phyloP scores from a whole-genome alignment of 2,329 filamentous ascomycete genomes.

The Neophaeococcomyces mojaviensis region DNA sequence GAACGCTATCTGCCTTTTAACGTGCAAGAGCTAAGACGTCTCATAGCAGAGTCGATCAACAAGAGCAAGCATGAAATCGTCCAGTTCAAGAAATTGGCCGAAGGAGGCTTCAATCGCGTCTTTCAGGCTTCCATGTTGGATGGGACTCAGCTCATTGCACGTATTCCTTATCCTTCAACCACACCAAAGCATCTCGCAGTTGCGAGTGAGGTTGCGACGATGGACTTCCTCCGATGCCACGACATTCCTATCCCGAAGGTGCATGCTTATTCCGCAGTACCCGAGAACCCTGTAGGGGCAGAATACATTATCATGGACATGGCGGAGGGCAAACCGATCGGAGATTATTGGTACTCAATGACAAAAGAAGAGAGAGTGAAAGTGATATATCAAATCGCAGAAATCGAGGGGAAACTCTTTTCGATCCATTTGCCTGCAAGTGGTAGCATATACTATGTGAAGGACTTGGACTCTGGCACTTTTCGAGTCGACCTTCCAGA shows the following conservation, averaged over 20 bases:
- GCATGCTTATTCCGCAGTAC: slow-evolving; percentile 28
- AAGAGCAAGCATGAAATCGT: slow-evolving; percentile 8
- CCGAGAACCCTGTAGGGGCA: slow-evolving; percentile 31
- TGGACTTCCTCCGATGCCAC: slow-evolving; percentile 28
- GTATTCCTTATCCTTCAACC: slow-evolving; percentile 19
- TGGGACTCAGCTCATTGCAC: slow-evolving; percentile 21
- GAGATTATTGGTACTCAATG: slow-evolving; percentile 28
- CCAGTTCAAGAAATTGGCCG: slow-evolving; percentile 24
- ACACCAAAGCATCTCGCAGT: slow-evolving; percentile 18
- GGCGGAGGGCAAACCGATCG: slow-evolving; percentile 28
- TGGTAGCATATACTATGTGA: slow-evolving; percentile 7
- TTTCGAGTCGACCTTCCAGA: neutral
- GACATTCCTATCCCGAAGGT: slow-evolving; percentile 32
- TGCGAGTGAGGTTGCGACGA: slow-evolving; percentile 34
- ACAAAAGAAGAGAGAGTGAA: neutral
- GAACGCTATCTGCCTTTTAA: slow-evolving; percentile 3
- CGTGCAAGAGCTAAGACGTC: neutral
- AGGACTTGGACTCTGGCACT: neutral
- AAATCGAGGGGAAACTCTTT: slow-evolving; percentile 7
- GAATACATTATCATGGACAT: slow-evolving; percentile 36
- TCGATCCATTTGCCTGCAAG: slow-evolving; percentile 1
- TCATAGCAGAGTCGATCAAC: neutral
- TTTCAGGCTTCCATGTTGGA: slow-evolving; percentile 23
- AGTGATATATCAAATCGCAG: slow-evolving; percentile 7
- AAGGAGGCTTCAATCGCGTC: slow-evolving; percentile 26